Base-by-base conservation (phyloP, 2,329 filamentous ascomycete genomes). In the Fusarium brevicatenulatum region DNA sequence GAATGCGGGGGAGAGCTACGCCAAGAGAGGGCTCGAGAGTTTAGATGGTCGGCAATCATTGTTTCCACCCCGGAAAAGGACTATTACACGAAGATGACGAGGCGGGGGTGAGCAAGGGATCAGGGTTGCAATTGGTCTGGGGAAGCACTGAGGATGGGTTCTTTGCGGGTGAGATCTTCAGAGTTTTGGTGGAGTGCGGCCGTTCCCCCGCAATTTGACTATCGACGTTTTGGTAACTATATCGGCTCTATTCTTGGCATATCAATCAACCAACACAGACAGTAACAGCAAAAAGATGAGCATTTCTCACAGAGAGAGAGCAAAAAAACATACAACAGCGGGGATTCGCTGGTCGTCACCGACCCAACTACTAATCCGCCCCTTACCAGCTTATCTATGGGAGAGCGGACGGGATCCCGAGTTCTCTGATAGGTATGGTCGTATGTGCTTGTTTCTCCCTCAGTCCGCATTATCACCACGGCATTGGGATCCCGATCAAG, bases 1-100 rank as follows among this genome's bases (percentile, higher is more conserved):
- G 58, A 75, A 72, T 75, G 74, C 74, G 74, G 74, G 73, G 74
- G 30, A 53, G 49, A 60, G 46, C 57, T 56, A 53, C 50, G 56
- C 50, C 52, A 66, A 66, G 64, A 36, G n/a, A 30, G 46, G 34
- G 36, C 39, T 34, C 28, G 34, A 40, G 25, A 23, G 43, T 54
- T 54, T 19, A 19, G 23, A 34, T n/a, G 25, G 42, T 53, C 61
- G 62, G 70, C 70, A 72, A 61, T 70, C 47, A 55, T 40, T 49
- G 46, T 32, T 23, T 66, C 54, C 25, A 28, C 49, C 39, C 56
- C 50, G 40, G 36, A 53, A 39, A 62, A 50, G 23, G 40, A 43
- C 13, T 25, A 21, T 72, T 66, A 74, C 65, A 63, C 65, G 70
- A 63, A 28, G 47, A 72, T 64, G 60, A 70, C 57, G 50, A 74